Evolutionary conservation across 495 filamentous ascomycete genomes (phyloP), one percentile per base, ranked within the genome.

Genomic region (Tetracladium setigerum): DNA sequence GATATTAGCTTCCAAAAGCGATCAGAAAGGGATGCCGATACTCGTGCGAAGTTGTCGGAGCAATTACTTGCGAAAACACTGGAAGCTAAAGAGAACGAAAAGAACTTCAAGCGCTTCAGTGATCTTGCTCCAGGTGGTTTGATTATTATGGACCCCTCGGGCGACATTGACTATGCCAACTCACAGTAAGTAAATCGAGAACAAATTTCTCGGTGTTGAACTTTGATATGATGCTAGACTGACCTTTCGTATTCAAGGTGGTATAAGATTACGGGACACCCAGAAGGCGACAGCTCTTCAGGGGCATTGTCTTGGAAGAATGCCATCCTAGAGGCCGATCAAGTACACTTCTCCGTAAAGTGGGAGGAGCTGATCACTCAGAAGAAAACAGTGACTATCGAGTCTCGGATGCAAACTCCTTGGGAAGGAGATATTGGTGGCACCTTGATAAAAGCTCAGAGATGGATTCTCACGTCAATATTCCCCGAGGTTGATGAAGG

Each of bases 81-180:
- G 24, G 35, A 52, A 40, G 36, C 41, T 1, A 69, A 74, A 30
- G 79, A 84, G 55, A 79, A 70, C 47, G 82, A 86, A 58, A 74
- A 74, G 19, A 76, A 75, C 36, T 86, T 86, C 59, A 82, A 79
- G 5, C 66, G 79, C 22, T 83, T 86, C 78, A 79, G 80, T 10
- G 82, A 84, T 57, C 79, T 82, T 44, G 76, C 78, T 1, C 81
- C 81, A 4, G 81, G 81, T 1, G 82, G 82, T 10, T 71, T 86
- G 59, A 82, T 86, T 55, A 84, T 84, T 49, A 79, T 80, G 41
- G 71, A 84, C 53, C 65, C 72, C 1, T 45, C 60, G 30, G 82
- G 82, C 0, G 64, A 68, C 17, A 77, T 84, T 46, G 78, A 67
- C n/a, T 84, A 80, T 56, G 79, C 76, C 51, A 86, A 86, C 56